Base-by-base conservation (phyloP, 2,329 filamentous ascomycete genomes). In the Verticillium isaacii region DNA sequence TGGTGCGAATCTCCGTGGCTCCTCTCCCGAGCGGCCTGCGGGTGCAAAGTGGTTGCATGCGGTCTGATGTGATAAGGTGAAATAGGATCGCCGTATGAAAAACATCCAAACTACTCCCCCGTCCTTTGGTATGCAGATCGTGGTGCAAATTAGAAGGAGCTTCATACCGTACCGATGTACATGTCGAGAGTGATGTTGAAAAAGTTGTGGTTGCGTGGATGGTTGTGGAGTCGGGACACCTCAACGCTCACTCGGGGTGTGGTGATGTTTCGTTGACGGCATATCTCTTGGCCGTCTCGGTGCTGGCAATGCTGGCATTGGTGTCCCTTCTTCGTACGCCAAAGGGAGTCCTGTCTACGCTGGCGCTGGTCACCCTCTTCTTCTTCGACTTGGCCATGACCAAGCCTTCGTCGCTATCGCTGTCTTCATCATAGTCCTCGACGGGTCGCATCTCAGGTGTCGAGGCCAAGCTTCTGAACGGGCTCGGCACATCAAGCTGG, bases 231-330 rank as follows among this genome's bases (percentile, higher is more conserved):
- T 5, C 37, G 9, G 9, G 17, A 2, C 32, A 25, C 11, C 25
- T 8, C n/a, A 6, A 6, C 32, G 29, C 14, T 56, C 25, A 32
- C 55, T 57, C 32, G n/a, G 55, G 32, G n/a, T 39, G 23, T 9
- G 57, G 29, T 29, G 41, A 39, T 9, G 41, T 39, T 9, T 41
- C 57, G 9, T 32, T 50, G 17, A 41, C 37, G 23, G 41, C 37
- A 9, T 58, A 58, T 32, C 86, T 86, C 74, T 87, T 88, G 45
- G 86, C 86, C 54, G 86, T 89, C 67, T 88, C 86, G 1, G 84
- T 86, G 69, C 85, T 88, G 36, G 81, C 83, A 32, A 85, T 82
- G 66, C 84, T 87, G 1, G 82, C 83, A 66, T 86, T 85, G 1
- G 85, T 88, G 66, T 85, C 83, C 36, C 86, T 80, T 61, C 85